Percentiles rank a stretch among this genome's conserved stretches.
These are phyloP conservation scores for Rubia peregrina DNA, from an alignment of 305 asterid species.

Conservation along the genomic window DNA sequence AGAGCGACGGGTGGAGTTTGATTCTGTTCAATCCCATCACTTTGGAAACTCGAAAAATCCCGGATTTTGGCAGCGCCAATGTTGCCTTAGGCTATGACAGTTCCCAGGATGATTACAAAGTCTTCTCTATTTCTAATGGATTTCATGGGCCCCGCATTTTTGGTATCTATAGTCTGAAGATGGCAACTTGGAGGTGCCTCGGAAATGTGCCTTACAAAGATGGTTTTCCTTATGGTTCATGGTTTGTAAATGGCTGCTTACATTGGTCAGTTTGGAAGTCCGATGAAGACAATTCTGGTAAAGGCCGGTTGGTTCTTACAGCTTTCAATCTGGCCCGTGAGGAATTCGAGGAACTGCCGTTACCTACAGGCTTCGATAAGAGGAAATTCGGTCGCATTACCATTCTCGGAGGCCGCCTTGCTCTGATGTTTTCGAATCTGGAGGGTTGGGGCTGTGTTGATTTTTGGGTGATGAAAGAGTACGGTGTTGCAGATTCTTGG, in stretches of 20 bases:
- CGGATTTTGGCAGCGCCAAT: not conserved
- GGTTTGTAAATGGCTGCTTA: not conserved
- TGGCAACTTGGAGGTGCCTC: too few species aligned
- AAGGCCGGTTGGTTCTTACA: too few species aligned
- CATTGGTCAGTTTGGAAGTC: not conserved
- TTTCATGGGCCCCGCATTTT: too few species aligned
- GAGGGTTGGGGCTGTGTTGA: not conserved
- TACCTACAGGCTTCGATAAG: not conserved
- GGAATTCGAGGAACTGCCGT: not conserved
- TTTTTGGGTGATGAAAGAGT: not conserved
- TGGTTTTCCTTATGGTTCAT: too few species aligned
- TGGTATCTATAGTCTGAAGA: too few species aligned
- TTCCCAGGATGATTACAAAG: not conserved
- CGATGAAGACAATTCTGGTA: too few species aligned
- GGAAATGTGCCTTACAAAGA: too few species aligned
- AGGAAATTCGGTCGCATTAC: too few species aligned
- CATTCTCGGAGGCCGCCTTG: not conserved
- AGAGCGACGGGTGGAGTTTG: not conserved
- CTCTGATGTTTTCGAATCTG: not conserved
- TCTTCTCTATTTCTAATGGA: not conserved
- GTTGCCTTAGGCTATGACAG: not conserved
- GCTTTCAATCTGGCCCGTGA: not conserved
- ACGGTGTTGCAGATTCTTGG: not conserved
- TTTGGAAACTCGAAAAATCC: not conserved
- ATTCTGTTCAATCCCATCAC: not conserved